Evolutionary conservation across 208 protist species (phyloP).

Genomic region (Leishmania guyanensis): DNA sequence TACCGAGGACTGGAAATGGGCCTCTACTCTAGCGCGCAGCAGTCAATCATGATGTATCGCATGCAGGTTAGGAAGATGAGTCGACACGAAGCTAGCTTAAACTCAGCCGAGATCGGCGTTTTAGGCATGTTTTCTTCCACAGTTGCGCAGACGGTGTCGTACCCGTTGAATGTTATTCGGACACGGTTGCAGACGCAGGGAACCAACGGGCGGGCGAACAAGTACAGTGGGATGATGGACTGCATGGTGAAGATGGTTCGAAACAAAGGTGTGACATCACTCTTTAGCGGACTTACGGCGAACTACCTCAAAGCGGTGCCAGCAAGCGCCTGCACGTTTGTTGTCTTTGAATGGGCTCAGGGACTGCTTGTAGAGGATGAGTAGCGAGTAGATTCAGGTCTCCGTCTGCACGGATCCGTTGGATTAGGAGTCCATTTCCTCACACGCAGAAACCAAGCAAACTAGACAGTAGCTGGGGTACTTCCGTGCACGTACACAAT

Average conservation of each 20-base stretch:
- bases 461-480: too few species aligned
- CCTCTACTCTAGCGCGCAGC: constrained; percentile 86
- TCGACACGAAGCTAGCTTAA: constrained; percentile 71
- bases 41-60: constrained; percentile 84
- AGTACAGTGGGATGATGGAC: constrained; percentile 87
- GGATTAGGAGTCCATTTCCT: background rate
- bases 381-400: constrained; percentile 19
- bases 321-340: constrained; percentile 83
- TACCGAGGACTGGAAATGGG: constrained; percentile 91
- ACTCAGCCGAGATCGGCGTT: constrained; percentile 63
- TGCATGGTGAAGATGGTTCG: constrained; percentile 86
- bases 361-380: constrained; percentile 66
- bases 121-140: constrained; percentile 83
- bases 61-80: constrained; percentile 63
- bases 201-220: constrained; percentile 69
- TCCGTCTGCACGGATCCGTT: background rate
- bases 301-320: constrained; percentile 92
- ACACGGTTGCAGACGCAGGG: constrained; percentile 91
- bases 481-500: background rate
- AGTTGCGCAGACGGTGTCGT: constrained; percentile 88
- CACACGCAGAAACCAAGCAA: background rate
- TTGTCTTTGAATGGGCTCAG: constrained; percentile 86
- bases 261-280: constrained; percentile 69
- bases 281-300: constrained; percentile 89
- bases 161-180: constrained; percentile 91